Percentiles rank a stretch among this genome's conserved stretches.
Evolutionary conservation across 805 yeast species (phyloP).

Genomic region (Kuraishia ogatae): DNA sequence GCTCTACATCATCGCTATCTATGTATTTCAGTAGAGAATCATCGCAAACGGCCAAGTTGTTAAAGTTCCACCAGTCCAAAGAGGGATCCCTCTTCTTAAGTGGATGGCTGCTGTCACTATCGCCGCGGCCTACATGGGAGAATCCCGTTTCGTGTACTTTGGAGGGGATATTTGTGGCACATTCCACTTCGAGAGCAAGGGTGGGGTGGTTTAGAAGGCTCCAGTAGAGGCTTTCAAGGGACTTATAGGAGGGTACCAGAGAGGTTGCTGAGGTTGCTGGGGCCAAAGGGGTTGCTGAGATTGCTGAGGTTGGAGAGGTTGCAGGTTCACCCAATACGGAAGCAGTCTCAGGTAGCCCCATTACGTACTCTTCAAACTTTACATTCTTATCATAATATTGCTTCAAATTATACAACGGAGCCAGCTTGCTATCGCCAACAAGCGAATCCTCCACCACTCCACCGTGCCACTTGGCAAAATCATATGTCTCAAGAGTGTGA

Average conservation of each 20-base stretch:
- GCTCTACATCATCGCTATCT: conserved; percentile 32
- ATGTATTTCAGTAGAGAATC: conserved; percentile 38
- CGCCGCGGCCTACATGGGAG: conserved; percentile 10
- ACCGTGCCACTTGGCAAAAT: conserved; percentile 34
- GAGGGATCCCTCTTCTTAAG: conserved; percentile 1
- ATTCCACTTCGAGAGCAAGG: conserved; percentile 25
- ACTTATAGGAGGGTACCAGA: not conserved
- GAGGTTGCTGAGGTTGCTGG: too few relatives aligned
- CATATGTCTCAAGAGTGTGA: conserved; percentile 28
- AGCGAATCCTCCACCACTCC: conserved; percentile 31
- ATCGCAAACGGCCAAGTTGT: conserved; percentile 41
- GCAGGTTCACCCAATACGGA: too few relatives aligned
- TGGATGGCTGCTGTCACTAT: conserved; percentile 1
- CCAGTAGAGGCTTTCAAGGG: conserved; percentile 38
- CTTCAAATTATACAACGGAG: conserved; percentile 44
- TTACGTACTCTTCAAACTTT: conserved; percentile 24
- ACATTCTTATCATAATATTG: conserved; percentile 53
- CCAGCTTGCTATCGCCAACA: conserved; percentile 27
- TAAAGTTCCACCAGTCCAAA: conserved; percentile 46
- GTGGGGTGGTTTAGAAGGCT: conserved; percentile 22
- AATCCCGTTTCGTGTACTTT: conserved; percentile 32
- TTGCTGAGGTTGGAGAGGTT: too few relatives aligned
- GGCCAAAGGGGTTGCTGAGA: too few relatives aligned
- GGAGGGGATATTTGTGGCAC: conserved; percentile 23
- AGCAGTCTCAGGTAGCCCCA: not conserved